A percentile compares a stretch with the other conserved stretches of the same genome.
Conservation (phyloP, 352 stramenopile genomes). For the Phytophthora pseudosyringae region DNA sequence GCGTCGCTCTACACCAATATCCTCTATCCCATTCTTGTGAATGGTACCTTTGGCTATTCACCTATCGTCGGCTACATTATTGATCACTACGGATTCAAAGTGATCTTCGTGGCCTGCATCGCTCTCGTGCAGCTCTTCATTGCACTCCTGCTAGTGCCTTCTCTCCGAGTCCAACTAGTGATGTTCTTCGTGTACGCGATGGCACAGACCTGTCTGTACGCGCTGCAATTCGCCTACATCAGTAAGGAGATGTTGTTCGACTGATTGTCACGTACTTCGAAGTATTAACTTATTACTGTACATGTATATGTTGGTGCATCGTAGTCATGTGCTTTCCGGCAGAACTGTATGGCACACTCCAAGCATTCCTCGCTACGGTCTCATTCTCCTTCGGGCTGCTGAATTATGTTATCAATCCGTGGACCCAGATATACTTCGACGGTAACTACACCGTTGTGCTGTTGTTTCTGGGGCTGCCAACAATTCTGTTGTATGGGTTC, state of each 20-base stretch:
- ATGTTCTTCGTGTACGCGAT: conserved; percentile 82
- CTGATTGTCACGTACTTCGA: conserved; percentile 1
- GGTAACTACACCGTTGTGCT: conserved; percentile 73
- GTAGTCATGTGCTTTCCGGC: conserved; percentile 85
- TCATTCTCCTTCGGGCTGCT: conserved; percentile 75
- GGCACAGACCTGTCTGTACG: conserved; percentile 77
- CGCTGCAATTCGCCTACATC: conserved; percentile 88
- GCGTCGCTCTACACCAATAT: conserved; percentile 69
- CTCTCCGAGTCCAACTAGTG: conserved; percentile 59
- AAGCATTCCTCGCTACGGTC: conserved; percentile 74
- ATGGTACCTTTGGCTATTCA: conserved; percentile 84
- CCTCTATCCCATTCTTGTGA: conserved; percentile 79
- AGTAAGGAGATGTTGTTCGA: conserved; percentile 48
- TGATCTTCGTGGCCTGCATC: conserved; percentile 72
- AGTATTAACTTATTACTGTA: neutral
- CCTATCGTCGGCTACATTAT: conserved; percentile 77
- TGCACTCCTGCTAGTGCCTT: conserved; percentile 64
- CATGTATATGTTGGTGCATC: neutral
- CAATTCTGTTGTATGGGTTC: conserved; percentile 68
- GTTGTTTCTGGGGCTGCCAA: conserved; percentile 58
- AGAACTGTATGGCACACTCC: conserved; percentile 77
- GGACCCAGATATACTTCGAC: conserved; percentile 71
- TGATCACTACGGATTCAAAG: conserved; percentile 81
- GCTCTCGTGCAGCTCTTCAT: conserved; percentile 73
- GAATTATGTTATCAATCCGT: conserved; percentile 81